phyloP scores from a whole-genome alignment of 768 basidiomycete species.

The Termitomyces sp. region DNA sequence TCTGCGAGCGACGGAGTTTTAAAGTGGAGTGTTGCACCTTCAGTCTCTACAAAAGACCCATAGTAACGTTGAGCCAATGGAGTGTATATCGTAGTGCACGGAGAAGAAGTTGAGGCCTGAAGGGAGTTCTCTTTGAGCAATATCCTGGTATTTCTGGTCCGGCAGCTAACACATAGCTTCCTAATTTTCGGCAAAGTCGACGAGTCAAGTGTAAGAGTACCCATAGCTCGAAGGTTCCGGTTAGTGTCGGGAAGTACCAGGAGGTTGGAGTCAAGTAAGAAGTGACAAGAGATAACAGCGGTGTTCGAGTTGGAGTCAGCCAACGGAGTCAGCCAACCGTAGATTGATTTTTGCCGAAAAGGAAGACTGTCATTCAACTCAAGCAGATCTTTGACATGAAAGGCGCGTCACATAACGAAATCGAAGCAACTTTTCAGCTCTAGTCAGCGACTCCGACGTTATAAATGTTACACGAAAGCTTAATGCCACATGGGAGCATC shows the following conservation, averaged over 20 bases:
- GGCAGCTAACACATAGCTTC: background rate
- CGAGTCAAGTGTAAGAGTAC: background rate
- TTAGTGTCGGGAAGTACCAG: background rate
- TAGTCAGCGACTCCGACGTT: background rate
- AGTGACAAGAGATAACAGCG: background rate
- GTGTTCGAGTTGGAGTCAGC: background rate
- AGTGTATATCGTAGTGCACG: background rate
- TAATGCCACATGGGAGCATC: no score
- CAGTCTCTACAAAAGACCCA: conserved; percentile 1
- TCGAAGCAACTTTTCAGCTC: background rate
- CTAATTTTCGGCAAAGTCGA: background rate
- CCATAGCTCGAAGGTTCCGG: background rate
- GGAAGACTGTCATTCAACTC: background rate
- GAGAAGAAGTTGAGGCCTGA: background rate
- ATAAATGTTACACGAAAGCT: no score
- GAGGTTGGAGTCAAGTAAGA: background rate
- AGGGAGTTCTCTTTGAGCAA: background rate
- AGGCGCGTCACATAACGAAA: background rate
- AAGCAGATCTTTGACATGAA: background rate
- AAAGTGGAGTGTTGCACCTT: conserved; percentile 6
- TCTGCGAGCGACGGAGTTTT: conserved; percentile 5
- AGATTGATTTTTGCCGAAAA: background rate
- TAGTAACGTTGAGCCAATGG: background rate
- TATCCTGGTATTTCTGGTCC: background rate
- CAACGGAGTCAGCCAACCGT: background rate